Evolutionary conservation across 352 stramenopile species (phyloP).

Genomic region (Phytophthora pluvialis): DNA sequence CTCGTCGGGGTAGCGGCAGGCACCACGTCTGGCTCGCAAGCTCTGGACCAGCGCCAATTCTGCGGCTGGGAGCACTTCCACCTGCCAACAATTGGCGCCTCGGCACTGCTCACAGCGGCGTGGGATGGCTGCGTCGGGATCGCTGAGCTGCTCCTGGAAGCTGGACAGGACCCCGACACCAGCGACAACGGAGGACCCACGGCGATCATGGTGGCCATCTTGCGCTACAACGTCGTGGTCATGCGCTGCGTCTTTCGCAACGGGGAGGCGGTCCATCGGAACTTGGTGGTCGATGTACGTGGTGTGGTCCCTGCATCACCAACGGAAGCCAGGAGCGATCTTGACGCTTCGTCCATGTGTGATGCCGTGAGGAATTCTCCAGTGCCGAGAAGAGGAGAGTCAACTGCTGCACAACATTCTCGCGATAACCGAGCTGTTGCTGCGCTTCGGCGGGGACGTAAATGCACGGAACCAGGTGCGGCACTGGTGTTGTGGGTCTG

Average conservation of each 20-base stretch:
- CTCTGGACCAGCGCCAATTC: slow-evolving; percentile 7
- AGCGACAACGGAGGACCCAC: slow-evolving; percentile 26
- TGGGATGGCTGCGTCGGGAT: slow-evolving; percentile 26
- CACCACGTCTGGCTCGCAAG: background rate
- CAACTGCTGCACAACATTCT: slow-evolving; percentile 5
- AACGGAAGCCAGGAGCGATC: background rate
- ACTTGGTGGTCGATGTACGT: slow-evolving; percentile 32
- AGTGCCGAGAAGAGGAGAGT: slow-evolving; percentile 28
- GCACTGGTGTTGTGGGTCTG: background rate
- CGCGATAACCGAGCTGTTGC: slow-evolving; percentile 13
- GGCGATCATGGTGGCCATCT: slow-evolving; percentile 29
- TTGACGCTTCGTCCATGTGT: slow-evolving; percentile 15
- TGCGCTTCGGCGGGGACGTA: slow-evolving; percentile 18
- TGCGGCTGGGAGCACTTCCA: slow-evolving; percentile 37
- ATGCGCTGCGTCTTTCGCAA: slow-evolving; percentile 39
- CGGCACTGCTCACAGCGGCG: slow-evolving; percentile 26
- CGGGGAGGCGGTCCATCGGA: slow-evolving; percentile 20
- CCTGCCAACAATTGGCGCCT: slow-evolving; percentile 26
- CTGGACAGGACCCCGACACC: slow-evolving; percentile 30
- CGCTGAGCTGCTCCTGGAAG: slow-evolving; percentile 23
- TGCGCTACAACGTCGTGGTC: slow-evolving; percentile 34
- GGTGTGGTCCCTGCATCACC: background rate
- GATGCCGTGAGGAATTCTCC: background rate
- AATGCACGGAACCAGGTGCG: slow-evolving; percentile 15
- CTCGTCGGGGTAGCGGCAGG: background rate